These are phyloP conservation scores for Malus fusca DNA, from an alignment of 306 rosid genomes.

Conservation along the genomic window DNA sequence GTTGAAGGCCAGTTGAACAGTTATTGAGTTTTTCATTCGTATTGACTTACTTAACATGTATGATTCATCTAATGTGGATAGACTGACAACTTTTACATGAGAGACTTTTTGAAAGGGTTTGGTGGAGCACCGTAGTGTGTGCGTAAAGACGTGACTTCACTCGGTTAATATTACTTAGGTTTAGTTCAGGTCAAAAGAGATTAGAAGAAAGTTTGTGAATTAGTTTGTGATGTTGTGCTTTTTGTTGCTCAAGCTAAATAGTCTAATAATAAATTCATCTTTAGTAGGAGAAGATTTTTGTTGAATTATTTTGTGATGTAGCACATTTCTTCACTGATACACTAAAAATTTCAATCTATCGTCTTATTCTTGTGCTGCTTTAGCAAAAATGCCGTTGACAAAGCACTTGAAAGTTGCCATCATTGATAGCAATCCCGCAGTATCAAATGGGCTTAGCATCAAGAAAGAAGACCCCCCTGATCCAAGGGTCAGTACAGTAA, in stretches of 20 bases:
- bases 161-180: neutral
- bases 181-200: neutral
- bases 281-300: neutral
- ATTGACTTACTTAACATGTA: neutral
- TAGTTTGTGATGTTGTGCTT: neutral
- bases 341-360: conserved; percentile 2
- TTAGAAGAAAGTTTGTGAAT: neutral
- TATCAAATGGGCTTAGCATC: conserved; percentile 35
- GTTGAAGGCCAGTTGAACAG: neutral
- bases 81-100: neutral
- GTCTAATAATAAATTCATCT: neutral
- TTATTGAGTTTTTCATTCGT: neutral
- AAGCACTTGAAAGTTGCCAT: conserved; percentile 85
- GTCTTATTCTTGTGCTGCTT: conserved; percentile 20
- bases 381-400: conserved; percentile 88
- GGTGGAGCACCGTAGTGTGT: neutral
- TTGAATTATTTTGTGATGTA: neutral
- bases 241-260: neutral
- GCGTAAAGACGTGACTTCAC: neutral
- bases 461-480: conserved; percentile 79
- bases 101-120: neutral
- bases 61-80: neutral
- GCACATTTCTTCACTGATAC: neutral
- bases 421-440: conserved; percentile 88
- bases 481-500: conserved; percentile 91